Evolutionary conservation across 202 grass and related monocot genomes (phyloP).

Genomic region (Hordeum pubiflorum): DNA sequence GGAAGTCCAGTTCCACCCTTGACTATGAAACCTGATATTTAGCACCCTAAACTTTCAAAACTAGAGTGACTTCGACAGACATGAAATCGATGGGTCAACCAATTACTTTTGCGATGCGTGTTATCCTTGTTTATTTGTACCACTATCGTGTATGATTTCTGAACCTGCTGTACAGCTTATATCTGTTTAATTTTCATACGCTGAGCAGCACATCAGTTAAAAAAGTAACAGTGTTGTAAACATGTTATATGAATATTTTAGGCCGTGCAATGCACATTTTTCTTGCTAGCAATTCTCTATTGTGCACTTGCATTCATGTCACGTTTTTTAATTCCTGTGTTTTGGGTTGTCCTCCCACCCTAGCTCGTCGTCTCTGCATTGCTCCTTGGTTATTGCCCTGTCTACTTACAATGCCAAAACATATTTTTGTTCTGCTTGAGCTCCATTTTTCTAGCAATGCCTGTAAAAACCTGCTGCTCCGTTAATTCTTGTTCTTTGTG

Average conservation of each 20-base stretch:
- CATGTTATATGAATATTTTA: neutral
- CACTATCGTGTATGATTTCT: neutral
- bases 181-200: neutral
- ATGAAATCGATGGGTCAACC: neutral
- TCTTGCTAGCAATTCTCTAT: neutral
- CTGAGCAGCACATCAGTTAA: neutral
- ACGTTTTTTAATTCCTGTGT: neutral
- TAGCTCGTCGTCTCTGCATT: neutral
- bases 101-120: neutral
- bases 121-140: constrained; percentile 10
- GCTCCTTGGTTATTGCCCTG: neutral
- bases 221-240: neutral
- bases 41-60: neutral
- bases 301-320: neutral
- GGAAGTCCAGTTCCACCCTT: neutral
- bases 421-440: neutral
- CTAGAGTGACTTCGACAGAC: neutral
- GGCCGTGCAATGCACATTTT: neutral
- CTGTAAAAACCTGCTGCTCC: neutral
- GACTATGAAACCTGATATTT: neutral
- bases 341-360: neutral
- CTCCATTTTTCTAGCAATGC: neutral
- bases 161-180: neutral
- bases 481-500: neutral
- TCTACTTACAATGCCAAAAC: neutral